Base-by-base conservation (phyloP, 768 basidiomycete species). In the Vishniacozyma victoriae region DNA sequence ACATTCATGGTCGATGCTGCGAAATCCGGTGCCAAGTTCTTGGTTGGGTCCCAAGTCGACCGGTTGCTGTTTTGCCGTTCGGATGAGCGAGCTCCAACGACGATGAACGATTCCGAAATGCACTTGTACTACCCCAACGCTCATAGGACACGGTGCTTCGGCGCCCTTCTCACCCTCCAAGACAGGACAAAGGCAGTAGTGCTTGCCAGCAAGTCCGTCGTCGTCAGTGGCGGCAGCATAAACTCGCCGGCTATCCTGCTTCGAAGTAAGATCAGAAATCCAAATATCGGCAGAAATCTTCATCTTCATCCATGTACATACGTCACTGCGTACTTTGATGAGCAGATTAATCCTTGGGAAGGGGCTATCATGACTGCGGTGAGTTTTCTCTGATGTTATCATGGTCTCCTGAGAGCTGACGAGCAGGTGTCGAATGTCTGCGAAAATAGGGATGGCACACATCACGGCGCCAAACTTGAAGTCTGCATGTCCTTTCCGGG, bases 281-380 rank as follows among this genome's bases (percentile, higher is more conserved):
- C 63, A 4, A 40, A 54, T 35, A 60, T 70, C 35, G 68, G 68
- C 1, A 60, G 54, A 19, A 65, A 70, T 46, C 46, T 70, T 12
- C 55, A 60, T 24, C 46, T 67, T 13, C 68, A 70, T 46, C 68
- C 68, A 0, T 55, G 55, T 27, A 24, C 46, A 12, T 42, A 47
- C 39, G 59, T 64, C 11, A 55, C 55, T 11, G 61, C 59, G 5
- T 39, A 45, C 46, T 70, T 55, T 48, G 50, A 60, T 19, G 39
- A 58, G n/a, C n/a, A 41, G 12, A 54, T 70, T 29, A 48, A 52
- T 11, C 52, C 68, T 0, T 67, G 61, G 65, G 55, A 70, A 16
- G 68, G 68, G 5, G 47, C 58, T 7, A 65, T 70, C 54, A 56
- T 70, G 53, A 67, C 68, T 16, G 52, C 63, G 6, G 60, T 63